Percentiles rank a stretch among this genome's conserved stretches.
Evolutionary conservation across 2,329 filamentous ascomycete species (phyloP).

Genomic region (Huntiella omanensis): DNA sequence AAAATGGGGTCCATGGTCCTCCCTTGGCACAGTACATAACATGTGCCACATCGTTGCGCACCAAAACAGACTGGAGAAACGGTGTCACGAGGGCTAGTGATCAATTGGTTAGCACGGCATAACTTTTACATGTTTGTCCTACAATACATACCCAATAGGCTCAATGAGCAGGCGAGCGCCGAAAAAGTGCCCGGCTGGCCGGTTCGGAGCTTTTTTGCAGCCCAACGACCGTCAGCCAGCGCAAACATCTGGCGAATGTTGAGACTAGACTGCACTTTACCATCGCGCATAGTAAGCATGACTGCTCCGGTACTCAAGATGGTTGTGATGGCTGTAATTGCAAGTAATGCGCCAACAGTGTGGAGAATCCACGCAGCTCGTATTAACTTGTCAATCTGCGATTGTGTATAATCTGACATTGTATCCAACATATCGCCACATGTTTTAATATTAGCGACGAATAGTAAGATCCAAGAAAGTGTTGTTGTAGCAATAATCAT

Average conservation of each 20-base stretch:
- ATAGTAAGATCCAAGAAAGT: slow-evolving; percentile 9
- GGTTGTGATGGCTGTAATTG: slow-evolving; percentile 2
- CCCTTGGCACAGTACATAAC: slow-evolving; percentile 7
- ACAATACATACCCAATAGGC: slow-evolving; percentile 2
- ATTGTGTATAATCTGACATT: background rate
- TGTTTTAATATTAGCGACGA: slow-evolving; percentile 3
- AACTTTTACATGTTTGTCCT: background rate
- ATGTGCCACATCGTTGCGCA: slow-evolving; percentile 1
- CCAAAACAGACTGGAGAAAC: slow-evolving; percentile 7
- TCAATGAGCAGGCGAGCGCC: slow-evolving; percentile 4
- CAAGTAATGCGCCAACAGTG: slow-evolving; percentile 9
- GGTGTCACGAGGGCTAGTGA: slow-evolving; percentile 4
- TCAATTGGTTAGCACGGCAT: background rate
- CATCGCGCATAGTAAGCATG: slow-evolving; percentile 1
- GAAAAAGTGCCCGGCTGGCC: slow-evolving; percentile 5
- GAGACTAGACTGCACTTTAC: background rate
- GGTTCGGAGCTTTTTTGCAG: slow-evolving; percentile 4
- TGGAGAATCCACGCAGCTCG: slow-evolving; percentile 10
- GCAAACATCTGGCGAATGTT: slow-evolving; percentile 10
- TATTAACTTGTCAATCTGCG: slow-evolving; percentile 2
- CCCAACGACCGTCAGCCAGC: slow-evolving; percentile 7
- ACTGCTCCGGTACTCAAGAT: slow-evolving; percentile 7
- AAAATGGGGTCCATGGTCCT: slow-evolving; percentile 8
- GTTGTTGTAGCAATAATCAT: slow-evolving; percentile 7
- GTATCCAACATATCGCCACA: slow-evolving; percentile 3